These are phyloP conservation scores for Globisporangium nagaii DNA, from an alignment of 352 stramenopile species.

Conservation along the genomic window DNA sequence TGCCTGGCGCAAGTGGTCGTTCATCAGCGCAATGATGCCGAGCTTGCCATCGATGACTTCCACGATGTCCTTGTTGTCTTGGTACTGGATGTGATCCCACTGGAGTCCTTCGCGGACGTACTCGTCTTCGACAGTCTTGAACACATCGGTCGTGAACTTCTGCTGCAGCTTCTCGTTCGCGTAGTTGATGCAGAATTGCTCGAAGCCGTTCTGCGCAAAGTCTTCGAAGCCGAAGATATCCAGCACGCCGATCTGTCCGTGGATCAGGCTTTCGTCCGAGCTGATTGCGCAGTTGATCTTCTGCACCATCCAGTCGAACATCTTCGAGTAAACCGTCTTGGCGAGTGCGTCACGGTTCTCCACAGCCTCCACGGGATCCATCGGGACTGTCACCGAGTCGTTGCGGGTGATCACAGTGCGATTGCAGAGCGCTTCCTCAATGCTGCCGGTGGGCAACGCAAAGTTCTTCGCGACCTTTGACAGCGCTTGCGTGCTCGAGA, in stretches of 20 bases:
- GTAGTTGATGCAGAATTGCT: conserved; percentile 93
- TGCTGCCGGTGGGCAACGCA: conserved; percentile 74
- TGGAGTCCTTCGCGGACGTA: conserved; percentile 96
- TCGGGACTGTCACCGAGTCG: conserved; percentile 72
- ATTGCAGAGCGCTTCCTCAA: conserved; percentile 91
- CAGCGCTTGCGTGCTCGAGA: conserved; percentile 59
- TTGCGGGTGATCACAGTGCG: conserved; percentile 89
- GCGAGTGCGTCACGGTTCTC: conserved; percentile 95
- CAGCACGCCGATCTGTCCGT: conserved; percentile 92
- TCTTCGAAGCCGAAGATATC: conserved; percentile 99
- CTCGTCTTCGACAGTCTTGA: conserved; percentile 98
- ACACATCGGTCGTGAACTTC: conserved; percentile 94
- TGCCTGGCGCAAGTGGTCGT: conserved; percentile 81
- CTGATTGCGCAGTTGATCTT: conserved; percentile 85
- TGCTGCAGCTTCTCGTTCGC: conserved; percentile 89
- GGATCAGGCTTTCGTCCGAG: conserved; percentile 61
- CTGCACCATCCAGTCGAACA: conserved; percentile 98
- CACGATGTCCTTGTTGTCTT: conserved; percentile 97
- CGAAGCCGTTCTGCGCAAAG: conserved; percentile 92
- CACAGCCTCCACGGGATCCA: conserved; percentile 85
- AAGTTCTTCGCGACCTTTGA: conserved; percentile 86
- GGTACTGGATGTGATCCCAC: conserved; percentile 98
- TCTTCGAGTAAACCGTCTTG: conserved; percentile 97
- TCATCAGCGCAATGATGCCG: conserved; percentile 86
- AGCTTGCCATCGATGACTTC: conserved; percentile 94